Percentiles rank a stretch among this genome's conserved stretches.
phyloP scores from a whole-genome alignment of 2,329 filamentous ascomycete genomes.

The Fusarium lyarnte region DNA sequence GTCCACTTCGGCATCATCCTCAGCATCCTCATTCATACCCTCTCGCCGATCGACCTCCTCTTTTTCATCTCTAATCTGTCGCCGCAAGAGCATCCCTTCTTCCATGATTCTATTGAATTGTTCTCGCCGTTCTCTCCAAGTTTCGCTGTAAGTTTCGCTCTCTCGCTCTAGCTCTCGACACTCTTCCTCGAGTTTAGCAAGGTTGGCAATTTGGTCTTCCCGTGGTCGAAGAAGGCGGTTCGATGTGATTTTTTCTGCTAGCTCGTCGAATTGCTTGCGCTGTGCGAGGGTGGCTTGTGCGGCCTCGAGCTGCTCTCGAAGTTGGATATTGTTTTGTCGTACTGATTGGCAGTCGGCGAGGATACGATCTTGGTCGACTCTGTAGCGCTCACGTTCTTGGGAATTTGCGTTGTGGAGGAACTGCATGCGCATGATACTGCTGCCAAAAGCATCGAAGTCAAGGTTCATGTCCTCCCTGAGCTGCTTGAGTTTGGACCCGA shows the following conservation, averaged over 20 bases:
- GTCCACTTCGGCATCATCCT: slow-evolving; percentile 64
- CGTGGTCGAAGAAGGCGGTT: slow-evolving; percentile 82
- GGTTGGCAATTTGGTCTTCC: slow-evolving; percentile 81
- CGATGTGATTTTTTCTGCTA: slow-evolving; percentile 86
- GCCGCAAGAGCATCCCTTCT: slow-evolving; percentile 85
- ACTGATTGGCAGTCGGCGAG: slow-evolving; percentile 80
- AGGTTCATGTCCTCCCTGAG: slow-evolving; percentile 86
- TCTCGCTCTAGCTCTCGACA: slow-evolving; percentile 88
- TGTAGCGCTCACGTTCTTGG: slow-evolving; percentile 84
- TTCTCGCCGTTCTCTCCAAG: slow-evolving; percentile 84
- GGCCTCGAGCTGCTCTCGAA: slow-evolving; percentile 79
- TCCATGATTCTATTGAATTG: slow-evolving; percentile 91
- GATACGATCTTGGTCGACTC: slow-evolving; percentile 81
- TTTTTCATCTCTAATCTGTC: slow-evolving; percentile 92
- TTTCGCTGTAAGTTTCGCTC: slow-evolving; percentile 80
- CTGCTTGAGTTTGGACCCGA: slow-evolving; percentile 65
- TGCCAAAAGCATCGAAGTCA: slow-evolving; percentile 90
- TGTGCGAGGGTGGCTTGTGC: slow-evolving; percentile 79
- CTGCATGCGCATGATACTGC: slow-evolving; percentile 86
- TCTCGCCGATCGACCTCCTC: slow-evolving; percentile 91
- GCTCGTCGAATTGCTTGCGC: slow-evolving; percentile 86
- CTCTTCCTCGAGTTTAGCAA: slow-evolving; percentile 86
- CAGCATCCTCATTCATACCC: slow-evolving; percentile 77
- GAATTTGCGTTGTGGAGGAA: slow-evolving; percentile 86
- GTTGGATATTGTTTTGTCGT: slow-evolving; percentile 75